phyloP scores from a whole-genome alignment of 2,329 filamentous ascomycete species.

The Colletotrichum navitas region DNA sequence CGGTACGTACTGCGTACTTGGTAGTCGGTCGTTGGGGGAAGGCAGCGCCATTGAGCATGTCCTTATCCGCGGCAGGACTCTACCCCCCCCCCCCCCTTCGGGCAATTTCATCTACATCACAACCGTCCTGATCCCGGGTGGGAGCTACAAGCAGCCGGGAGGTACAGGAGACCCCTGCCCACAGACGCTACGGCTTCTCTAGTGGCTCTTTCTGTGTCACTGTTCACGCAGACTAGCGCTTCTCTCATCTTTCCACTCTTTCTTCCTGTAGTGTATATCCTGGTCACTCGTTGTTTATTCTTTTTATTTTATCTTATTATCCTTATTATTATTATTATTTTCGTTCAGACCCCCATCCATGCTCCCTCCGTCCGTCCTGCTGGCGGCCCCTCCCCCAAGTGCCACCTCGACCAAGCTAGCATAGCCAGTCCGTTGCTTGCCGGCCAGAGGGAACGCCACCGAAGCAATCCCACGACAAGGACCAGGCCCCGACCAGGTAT shows the following conservation, averaged over 20 bases:
- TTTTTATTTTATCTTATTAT: background rate
- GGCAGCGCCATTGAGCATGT: slow-evolving; percentile 50
- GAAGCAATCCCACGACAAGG: slow-evolving; percentile 43
- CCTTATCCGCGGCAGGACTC: slow-evolving; percentile 32
- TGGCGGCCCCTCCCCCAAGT: slow-evolving; percentile 28
- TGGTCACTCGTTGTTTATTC: slow-evolving; percentile 15
- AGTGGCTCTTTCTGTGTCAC: slow-evolving; percentile 47
- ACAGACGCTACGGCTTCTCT: slow-evolving; percentile 42
- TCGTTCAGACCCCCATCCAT: slow-evolving; percentile 50
- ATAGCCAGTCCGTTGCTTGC: slow-evolving; percentile 41
- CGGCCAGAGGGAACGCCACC: slow-evolving; percentile 42
- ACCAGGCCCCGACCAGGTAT: slow-evolving; percentile 36
- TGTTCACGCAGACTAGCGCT: slow-evolving; percentile 44
- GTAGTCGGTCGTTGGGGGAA: slow-evolving; percentile 29
- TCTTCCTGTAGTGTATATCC: slow-evolving; percentile 37
- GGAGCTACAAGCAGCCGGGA: slow-evolving; percentile 38
- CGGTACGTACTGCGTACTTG: slow-evolving; percentile 43
- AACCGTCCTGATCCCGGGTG: slow-evolving; percentile 51
- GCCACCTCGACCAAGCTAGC: slow-evolving; percentile 40
- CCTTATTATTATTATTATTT: background rate
- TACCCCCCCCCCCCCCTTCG: slow-evolving; percentile 49
- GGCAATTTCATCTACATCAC: slow-evolving; percentile 60
- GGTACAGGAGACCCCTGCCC: slow-evolving; percentile 45
- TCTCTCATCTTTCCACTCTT: slow-evolving; percentile 50
- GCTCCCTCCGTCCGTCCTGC: too few species aligned